A percentile compares a stretch with the other conserved stretches of the same genome.
These are phyloP conservation scores for Euclidium syriacum DNA, from an alignment of 345 rosid species.

Conservation along the genomic window DNA sequence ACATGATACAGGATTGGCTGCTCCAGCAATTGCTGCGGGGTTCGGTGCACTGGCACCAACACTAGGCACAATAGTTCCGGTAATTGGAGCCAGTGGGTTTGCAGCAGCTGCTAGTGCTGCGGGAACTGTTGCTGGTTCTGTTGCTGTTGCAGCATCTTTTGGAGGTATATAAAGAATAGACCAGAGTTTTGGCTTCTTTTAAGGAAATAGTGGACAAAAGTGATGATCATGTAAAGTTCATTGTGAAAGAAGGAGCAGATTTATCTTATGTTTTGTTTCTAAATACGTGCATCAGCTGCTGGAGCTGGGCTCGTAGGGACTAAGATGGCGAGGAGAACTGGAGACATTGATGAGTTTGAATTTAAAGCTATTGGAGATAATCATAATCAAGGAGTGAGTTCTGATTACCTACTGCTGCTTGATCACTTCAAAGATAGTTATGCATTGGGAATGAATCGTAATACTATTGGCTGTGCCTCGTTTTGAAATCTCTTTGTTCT, in stretches of 20 bases:
- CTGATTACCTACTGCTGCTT: background rate
- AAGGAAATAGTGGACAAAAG: background rate
- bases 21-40: conserved; percentile 99
- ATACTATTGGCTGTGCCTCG: background rate
- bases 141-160: conserved; percentile 98
- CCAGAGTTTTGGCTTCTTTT: background rate
- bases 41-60: conserved; percentile 92
- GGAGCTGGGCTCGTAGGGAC: conserved; percentile 97
- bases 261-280: background rate
- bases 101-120: conserved; percentile 98
- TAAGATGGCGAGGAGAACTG: conserved; percentile 90
- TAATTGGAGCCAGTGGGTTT: conserved; percentile 94
- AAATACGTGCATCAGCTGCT: conserved; percentile 52
- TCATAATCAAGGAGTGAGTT: conserved; percentile 57
- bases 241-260: background rate
- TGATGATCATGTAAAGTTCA: background rate
- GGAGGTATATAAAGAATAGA: conserved; percentile 56
- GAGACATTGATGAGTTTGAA: conserved; percentile 85
- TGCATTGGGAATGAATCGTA: background rate
- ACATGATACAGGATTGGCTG: conserved; percentile 71
- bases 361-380: conserved; percentile 78
- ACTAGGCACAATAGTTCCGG: conserved; percentile 80
- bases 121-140: conserved; percentile 92
- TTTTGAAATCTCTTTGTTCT: conserved; percentile 1
- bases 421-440: background rate